Base-by-base conservation (phyloP, 2,329 filamentous ascomycete genomes). In the Leptodontidium sp. region DNA sequence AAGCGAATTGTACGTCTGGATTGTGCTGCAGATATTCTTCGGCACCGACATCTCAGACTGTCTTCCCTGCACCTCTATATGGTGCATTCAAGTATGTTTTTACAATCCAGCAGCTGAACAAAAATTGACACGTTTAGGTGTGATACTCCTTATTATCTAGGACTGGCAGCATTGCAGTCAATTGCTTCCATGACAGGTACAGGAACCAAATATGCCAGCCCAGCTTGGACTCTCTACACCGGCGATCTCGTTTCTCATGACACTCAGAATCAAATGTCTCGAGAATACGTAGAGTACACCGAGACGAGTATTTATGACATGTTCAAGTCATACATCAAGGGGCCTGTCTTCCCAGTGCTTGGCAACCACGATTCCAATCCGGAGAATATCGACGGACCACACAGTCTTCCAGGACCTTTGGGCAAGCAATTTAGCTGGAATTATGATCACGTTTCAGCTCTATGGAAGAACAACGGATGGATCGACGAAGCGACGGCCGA, bases 311-410 rank as follows among this genome's bases (percentile, higher is more conserved):
- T 88, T 45, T 87, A 84, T 75, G 79, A 82, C 32, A 83, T 89
- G 81, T 82, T 89, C 76, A 86, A 87, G 73, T 77, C 80, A 4
- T 88, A 87, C 71, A 81, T 89, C 45, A 84, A 83, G 2, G 85
- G 85, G 0, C 86, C 87, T 3, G 82, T 89, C 3, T 89, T 87
- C 68, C 78, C 84, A 0, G 85, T 84, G 0, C 80, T 89, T 1
- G 87, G 87, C 1, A 88, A 88, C 70, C 86, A 88, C 67, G 86
- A 88, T 73, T 84, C 81, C 12, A 86, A 82, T 67, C 86, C 86
- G 1, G 82, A 84, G 66, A 84, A 83, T 26, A 84, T 86, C 32
- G 84, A 87, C 71, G 81, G 82, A 7, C 84, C 86, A 1, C 83
- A 87, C 71, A 83, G 76, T 38, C 77, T 89, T 9, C 85, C 85